Evolutionary conservation across 192 early-diverging fungal genomes (phyloP).

Genomic region (Backusella liffmaniae): DNA sequence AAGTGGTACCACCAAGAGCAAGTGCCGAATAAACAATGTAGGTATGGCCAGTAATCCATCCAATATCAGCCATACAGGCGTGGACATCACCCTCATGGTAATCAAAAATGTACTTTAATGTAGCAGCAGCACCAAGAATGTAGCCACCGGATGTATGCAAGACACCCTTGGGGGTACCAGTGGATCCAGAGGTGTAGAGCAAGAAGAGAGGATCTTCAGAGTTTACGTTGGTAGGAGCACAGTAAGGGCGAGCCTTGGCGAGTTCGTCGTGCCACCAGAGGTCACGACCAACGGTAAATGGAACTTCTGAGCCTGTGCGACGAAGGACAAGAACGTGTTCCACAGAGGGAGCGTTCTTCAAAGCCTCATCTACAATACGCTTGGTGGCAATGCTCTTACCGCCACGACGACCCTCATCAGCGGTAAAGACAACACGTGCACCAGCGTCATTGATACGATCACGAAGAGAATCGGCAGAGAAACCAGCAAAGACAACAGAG

Average conservation of each 20-base stretch:
- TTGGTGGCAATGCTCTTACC: constrained; percentile 88
- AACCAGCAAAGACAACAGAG: constrained; percentile 96
- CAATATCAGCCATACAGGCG: constrained; percentile 96
- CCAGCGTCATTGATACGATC: constrained; percentile 87
- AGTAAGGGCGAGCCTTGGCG: constrained; percentile 81
- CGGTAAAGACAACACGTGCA: constrained; percentile 83
- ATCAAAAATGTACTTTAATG: constrained; percentile 94
- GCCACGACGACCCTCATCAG: constrained; percentile 93
- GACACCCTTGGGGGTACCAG: constrained; percentile 91
- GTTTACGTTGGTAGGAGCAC: constrained; percentile 80
- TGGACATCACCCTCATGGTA: constrained; percentile 85
- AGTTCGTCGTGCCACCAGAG: constrained; percentile 96
- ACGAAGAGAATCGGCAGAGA: constrained; percentile 88
- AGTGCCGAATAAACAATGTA: constrained; percentile 95
- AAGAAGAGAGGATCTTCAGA: constrained; percentile 95
- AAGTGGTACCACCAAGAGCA: constrained; percentile 82
- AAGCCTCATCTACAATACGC: constrained; percentile 90
- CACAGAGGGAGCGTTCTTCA: constrained; percentile 75
- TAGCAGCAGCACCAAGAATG: constrained; percentile 83
- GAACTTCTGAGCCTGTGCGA: constrained; percentile 83
- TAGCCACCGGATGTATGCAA: constrained; percentile 95
- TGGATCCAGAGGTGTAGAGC: constrained; percentile 91
- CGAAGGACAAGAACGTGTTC: constrained; percentile 87
- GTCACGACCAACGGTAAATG: constrained; percentile 75
- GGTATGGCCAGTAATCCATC: constrained; percentile 82